A percentile compares a stretch with the other conserved stretches of the same genome.
phyloP scores from a whole-genome alignment of 2,329 filamentous ascomycete species.

The Emmonsiellopsis sp. region DNA sequence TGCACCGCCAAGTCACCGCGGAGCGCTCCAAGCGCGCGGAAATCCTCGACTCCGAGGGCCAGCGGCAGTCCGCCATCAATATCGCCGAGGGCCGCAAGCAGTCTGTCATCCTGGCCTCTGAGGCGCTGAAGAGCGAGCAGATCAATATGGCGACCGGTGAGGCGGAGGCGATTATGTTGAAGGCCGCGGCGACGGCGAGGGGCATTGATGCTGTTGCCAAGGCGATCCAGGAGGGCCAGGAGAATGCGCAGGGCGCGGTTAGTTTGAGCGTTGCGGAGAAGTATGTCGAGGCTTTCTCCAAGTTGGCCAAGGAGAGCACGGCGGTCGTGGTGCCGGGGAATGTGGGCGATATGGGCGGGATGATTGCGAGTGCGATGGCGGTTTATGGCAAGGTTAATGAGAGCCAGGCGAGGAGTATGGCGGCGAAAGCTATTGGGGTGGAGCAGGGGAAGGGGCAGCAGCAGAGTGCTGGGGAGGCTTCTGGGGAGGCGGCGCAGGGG shows the following conservation, averaged over 20 bases:
- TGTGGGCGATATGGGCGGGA: constrained; percentile 87
- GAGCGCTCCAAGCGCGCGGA: constrained; percentile 96
- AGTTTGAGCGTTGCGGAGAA: constrained; percentile 90
- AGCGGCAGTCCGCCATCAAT: constrained; percentile 95
- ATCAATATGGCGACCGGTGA: constrained; percentile 92
- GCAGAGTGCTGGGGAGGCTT: constrained; percentile 10
- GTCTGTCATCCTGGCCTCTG: constrained; percentile 89
- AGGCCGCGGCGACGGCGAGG: constrained; percentile 73
- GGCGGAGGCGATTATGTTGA: constrained; percentile 82
- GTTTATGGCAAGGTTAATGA: constrained; percentile 91
- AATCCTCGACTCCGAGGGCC: constrained; percentile 94
- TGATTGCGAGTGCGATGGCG: constrained; percentile 93
- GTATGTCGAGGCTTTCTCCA: constrained; percentile 90
- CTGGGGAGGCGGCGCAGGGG: constrained; percentile 14
- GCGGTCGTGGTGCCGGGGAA: constrained; percentile 94
- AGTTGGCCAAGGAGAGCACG: constrained; percentile 89
- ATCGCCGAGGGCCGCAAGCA: constrained; percentile 97
- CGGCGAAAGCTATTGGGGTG: constrained; percentile 27
- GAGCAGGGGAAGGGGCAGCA: constrained; percentile 13
- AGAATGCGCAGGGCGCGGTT: constrained; percentile 71
- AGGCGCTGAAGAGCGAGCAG: constrained; percentile 79
- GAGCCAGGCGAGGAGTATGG: constrained; percentile 60
- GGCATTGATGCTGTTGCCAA: constrained; percentile 81
- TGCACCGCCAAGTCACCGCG: constrained; percentile 96
- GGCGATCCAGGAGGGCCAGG: constrained; percentile 63